Percentiles rank a stretch among this genome's conserved stretches.
phyloP scores from a whole-genome alignment of 108 stramenopile genomes.

The Cyclotella baltica region DNA sequence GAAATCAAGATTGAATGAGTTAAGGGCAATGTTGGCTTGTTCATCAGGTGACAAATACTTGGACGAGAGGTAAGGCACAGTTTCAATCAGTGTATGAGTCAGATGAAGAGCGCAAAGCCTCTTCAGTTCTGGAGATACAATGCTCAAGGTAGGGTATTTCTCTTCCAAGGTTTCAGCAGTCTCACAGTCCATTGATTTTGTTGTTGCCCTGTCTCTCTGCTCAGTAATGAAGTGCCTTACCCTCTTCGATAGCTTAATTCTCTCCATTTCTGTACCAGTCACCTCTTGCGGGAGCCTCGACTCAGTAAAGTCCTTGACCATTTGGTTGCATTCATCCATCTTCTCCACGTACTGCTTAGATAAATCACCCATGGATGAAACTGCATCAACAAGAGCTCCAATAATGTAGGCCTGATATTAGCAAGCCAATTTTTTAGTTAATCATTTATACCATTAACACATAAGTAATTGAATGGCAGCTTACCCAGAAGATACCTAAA shows the following conservation, averaged over 20 bases:
- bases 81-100: slow-evolving; percentile 35
- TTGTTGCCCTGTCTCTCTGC: slow-evolving; percentile 8
- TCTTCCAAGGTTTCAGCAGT: slow-evolving; percentile 27
- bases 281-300: slow-evolving; percentile 26
- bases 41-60: slow-evolving; percentile 53
- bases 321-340: slow-evolving; percentile 42
- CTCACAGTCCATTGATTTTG: slow-evolving; percentile 7
- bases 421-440: too few species aligned
- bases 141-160: slow-evolving; percentile 40
- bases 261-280: background rate
- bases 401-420: slow-evolving; percentile 54
- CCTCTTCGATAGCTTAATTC: slow-evolving; percentile 23
- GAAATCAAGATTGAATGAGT: slow-evolving; percentile 45
- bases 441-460: too few species aligned
- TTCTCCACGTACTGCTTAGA: slow-evolving; percentile 2
- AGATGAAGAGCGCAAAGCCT: slow-evolving; percentile 37
- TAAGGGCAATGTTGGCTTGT: slow-evolving; percentile 40
- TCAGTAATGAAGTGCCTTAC: slow-evolving; percentile 44
- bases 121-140: slow-evolving; percentile 46
- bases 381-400: slow-evolving; percentile 44
- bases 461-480: too few species aligned
- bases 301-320: slow-evolving; percentile 38
- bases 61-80: slow-evolving; percentile 55
- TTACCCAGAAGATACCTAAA: too few species aligned
- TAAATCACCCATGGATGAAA: slow-evolving; percentile 1